Percentiles rank a stretch among this genome's conserved stretches.
These are phyloP conservation scores for Talaromyces albobiverticillius DNA, from an alignment of 2,329 filamentous ascomycete genomes.

Conservation along the genomic window DNA sequence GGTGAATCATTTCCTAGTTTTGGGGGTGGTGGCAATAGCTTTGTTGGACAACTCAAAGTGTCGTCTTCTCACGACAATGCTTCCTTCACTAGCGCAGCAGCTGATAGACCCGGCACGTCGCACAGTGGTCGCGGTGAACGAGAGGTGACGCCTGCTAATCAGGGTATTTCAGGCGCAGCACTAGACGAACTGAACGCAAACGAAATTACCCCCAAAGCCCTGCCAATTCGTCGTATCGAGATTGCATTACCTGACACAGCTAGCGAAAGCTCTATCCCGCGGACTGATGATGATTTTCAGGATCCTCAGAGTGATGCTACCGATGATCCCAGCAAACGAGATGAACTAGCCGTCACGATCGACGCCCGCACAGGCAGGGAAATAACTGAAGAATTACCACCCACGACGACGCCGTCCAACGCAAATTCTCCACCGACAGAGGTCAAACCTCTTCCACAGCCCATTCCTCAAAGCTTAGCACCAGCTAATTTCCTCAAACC, in stretches of 20 bases:
- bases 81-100: too few relatives aligned
- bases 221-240: slow-evolving; percentile 36
- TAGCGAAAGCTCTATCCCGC: slow-evolving; percentile 31
- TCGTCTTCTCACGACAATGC: slow-evolving; percentile 38
- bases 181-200: slow-evolving; percentile 18
- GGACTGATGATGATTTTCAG: slow-evolving; percentile 13
- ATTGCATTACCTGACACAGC: slow-evolving; percentile 37
- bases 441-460: not conserved
- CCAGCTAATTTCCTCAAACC: slow-evolving; percentile 30
- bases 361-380: slow-evolving; percentile 42
- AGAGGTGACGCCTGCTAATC: slow-evolving; percentile 25
- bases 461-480: slow-evolving; percentile 9
- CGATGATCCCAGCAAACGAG: not conserved
- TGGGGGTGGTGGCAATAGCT: slow-evolving; percentile 46
- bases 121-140: slow-evolving; percentile 27
- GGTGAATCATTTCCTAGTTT: slow-evolving; percentile 44
- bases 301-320: slow-evolving; percentile 1
- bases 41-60: slow-evolving; percentile 49
- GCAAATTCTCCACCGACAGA: slow-evolving; percentile 20
- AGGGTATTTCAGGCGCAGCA: slow-evolving; percentile 15
- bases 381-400: slow-evolving; percentile 24
- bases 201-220: slow-evolving; percentile 30
- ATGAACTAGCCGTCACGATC: slow-evolving; percentile 40
- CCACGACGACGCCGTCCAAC: slow-evolving; percentile 8
- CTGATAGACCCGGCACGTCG: slow-evolving; percentile 31